Conservation (phyloP, 805 yeast genomes). For the Metschnikowia similis region DNA sequence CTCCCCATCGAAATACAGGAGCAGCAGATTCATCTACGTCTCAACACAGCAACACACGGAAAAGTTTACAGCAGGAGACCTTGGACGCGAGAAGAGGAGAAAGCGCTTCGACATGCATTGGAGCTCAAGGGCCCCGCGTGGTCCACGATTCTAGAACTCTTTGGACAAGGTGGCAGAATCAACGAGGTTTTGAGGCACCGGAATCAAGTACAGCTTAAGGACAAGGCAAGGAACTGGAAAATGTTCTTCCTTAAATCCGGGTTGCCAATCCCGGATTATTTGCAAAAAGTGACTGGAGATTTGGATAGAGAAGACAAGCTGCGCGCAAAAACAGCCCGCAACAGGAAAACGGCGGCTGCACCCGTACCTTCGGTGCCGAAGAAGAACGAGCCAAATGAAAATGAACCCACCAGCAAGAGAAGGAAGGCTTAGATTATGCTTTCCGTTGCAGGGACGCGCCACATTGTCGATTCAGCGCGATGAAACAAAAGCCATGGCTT, state of each 20-base stretch:
- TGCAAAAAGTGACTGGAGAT: constrained; percentile 85
- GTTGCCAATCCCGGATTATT: constrained; percentile 72
- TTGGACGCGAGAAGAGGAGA: constrained; percentile 90
- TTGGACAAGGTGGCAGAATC: constrained; percentile 89
- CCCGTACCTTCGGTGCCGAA: constrained; percentile 28
- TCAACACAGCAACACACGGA: constrained; percentile 26
- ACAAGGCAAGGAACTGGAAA: constrained; percentile 95
- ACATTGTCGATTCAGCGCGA: not conserved
- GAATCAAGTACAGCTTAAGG: constrained; percentile 88
- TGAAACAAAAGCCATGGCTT: not conserved
- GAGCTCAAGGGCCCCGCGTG: constrained; percentile 87
- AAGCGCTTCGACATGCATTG: constrained; percentile 74
- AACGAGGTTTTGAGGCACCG: constrained; percentile 83
- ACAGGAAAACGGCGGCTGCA: constrained; percentile 38
- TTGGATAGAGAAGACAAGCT: constrained; percentile 51
- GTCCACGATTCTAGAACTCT: constrained; percentile 84
- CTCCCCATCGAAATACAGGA: constrained; percentile 43
- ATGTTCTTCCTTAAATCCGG: constrained; percentile 76
- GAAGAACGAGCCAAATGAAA: constrained; percentile 3
- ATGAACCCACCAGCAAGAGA: not conserved
- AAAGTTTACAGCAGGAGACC: constrained; percentile 48
- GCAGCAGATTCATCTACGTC: constrained; percentile 38
- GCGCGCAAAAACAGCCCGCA: constrained; percentile 29
- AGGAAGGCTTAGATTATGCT: not conserved
- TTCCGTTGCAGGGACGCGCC: not conserved